Evolutionary conservation across 2,329 filamentous ascomycete species (phyloP), one percentile per base, ranked within the genome.

Genomic region (Colletotrichum cuscutae): DNA sequence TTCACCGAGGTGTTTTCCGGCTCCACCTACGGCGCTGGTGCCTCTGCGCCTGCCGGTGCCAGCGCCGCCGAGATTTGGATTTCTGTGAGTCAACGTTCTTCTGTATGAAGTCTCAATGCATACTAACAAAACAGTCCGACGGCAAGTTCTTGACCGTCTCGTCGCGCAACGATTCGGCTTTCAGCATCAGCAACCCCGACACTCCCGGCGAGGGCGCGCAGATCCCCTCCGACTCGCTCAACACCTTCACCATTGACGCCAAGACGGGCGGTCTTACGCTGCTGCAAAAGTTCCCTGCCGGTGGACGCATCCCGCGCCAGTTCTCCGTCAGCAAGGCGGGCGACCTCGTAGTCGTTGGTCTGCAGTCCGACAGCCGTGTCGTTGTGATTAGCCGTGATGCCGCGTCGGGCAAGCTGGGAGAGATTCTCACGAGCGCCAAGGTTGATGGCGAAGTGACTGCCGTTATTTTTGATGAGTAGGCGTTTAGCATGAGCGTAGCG

Each of bases 321-420:
- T 93, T 94, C 80, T 88, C 87, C 63, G 82, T 94, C 69, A 95
- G 92, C 80, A 86, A 86, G 74, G 88, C 86, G 12, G 93, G 93
- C 1, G 86, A 86, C 67, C 81, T 92, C 71, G 82, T 94, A 3
- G 93, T 91, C 1, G 89, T 94, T 32, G 92, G 88, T 0, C 85
- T 93, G 75, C 92, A 95, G 81, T 81, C 82, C 19, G 89, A 89
- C 63, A 84, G 86, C 37, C 89, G 87, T 35, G 89, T 94, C 1
- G 89, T 88, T 7, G 81, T 95, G 62, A 88, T 93, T 60, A 79
- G 83, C 76, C 85, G 94, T 6, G 87, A 95, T 80, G 82, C 86
- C 1, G 74, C 79, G 67, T 91, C 88, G 0, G 94, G 93, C 1
- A 77, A 86, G 75, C 82, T 95, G 46, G 84, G 82, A 26, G 79